A percentile compares a stretch with the other conserved stretches of the same genome.
These are phyloP conservation scores for Prunella vulgaris DNA, from an alignment of 257 asterid genomes.

Conservation along the genomic window DNA sequence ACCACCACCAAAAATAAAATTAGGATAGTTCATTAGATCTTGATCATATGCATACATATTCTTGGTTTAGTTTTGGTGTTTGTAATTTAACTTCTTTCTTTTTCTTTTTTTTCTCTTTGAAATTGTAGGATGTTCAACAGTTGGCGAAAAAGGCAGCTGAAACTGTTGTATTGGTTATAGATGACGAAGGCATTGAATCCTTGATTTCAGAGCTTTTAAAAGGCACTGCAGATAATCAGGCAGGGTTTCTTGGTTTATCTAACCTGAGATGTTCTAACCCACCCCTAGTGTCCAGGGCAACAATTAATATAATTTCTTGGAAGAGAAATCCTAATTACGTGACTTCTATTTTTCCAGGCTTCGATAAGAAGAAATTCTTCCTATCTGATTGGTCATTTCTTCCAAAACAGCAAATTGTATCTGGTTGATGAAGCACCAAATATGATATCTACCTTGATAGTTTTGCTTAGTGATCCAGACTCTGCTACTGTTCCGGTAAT, in stretches of 20 bases:
- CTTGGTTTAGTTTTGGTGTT: not conserved
- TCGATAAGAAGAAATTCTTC: constrained; percentile 69
- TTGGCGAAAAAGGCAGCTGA: constrained; percentile 90
- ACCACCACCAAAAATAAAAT: not conserved
- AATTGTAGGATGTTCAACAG: constrained; percentile 51
- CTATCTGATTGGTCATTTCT: constrained; percentile 83
- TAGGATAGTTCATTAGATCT: not conserved
- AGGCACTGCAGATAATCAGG: constrained; percentile 86
- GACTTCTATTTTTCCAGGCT: constrained; percentile 53
- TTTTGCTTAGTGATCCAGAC: constrained; percentile 85
- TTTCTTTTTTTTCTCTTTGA: constrained; percentile 14
- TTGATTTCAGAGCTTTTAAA: constrained; percentile 84
- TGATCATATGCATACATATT: not conserved
- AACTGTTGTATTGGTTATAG: constrained; percentile 90
- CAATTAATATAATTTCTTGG: not conserved
- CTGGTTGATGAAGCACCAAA: constrained; percentile 95
- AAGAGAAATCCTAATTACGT: constrained; percentile 9
- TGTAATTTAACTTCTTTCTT: not conserved
- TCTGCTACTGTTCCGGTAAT: constrained; percentile 74
- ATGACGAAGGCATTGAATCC: constrained; percentile 83
- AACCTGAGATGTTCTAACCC: constrained; percentile 13
- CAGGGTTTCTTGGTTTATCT: constrained; percentile 30
- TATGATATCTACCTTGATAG: constrained; percentile 76
- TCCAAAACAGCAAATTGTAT: constrained; percentile 86
- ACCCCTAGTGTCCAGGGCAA: constrained; percentile 3